These are phyloP conservation scores for Cercospora canescens DNA, from an alignment of 2,329 filamentous ascomycete genomes.

Conservation along the genomic window DNA sequence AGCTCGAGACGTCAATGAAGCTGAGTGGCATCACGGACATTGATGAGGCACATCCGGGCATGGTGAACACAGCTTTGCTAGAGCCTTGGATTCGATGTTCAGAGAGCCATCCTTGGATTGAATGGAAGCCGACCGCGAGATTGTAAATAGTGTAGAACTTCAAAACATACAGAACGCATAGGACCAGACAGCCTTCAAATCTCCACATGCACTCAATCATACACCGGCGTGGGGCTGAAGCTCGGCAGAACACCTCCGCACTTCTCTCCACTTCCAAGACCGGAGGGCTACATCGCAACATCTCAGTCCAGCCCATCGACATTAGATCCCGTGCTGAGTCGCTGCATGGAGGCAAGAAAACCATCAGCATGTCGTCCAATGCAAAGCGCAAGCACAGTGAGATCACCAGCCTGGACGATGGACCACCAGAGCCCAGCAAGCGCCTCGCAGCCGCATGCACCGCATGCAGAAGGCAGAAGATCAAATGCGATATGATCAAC, in stretches of 20 bases:
- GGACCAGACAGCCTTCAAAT: neutral
- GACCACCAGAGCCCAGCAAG: constrained; percentile 11
- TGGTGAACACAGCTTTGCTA: constrained; percentile 52
- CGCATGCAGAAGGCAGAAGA: constrained; percentile 56
- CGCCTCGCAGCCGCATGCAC: constrained; percentile 45
- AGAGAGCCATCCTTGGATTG: constrained; percentile 27
- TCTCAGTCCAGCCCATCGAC: neutral
- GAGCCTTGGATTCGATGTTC: constrained; percentile 24
- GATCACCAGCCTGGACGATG: neutral
- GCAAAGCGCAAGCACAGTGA: constrained; percentile 17
- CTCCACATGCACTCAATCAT: neutral
- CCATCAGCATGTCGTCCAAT: neutral
- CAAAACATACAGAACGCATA: neutral
- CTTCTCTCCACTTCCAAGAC: neutral
- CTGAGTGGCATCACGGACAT: constrained; percentile 62
- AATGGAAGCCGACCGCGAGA: constrained; percentile 24
- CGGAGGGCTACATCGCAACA: neutral
- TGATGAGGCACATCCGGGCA: constrained; percentile 58
- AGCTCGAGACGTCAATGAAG: constrained; percentile 64
- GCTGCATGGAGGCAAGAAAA: neutral
- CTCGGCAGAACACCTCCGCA: constrained; percentile 4
- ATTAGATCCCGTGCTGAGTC: neutral
- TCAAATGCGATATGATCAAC: constrained; percentile 55
- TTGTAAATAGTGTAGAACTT: constrained; percentile 10
- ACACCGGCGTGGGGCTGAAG: constrained; percentile 5